A percentile compares a stretch with the other conserved stretches of the same genome.
These are phyloP conservation scores for Gardenia jasminoides DNA, from an alignment of 257 asterid species.

Conservation along the genomic window DNA sequence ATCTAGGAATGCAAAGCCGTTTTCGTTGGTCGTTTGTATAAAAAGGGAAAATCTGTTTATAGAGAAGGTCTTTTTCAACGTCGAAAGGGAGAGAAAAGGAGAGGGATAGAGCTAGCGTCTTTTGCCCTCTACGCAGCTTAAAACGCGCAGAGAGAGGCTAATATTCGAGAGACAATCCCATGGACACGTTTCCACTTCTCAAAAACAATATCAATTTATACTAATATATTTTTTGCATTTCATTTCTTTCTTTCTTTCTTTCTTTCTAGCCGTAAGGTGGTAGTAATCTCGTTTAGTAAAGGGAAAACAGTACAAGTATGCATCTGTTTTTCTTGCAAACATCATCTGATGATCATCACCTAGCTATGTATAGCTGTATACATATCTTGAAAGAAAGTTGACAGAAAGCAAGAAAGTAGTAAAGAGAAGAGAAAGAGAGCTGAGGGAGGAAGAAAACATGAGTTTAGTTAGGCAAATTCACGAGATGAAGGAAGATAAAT, in stretches of 20 bases:
- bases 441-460: constrained; percentile 33
- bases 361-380: background rate
- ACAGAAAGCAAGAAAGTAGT: constrained; percentile 10
- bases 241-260: background rate
- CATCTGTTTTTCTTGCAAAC: constrained; percentile 2
- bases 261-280: background rate
- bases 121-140: constrained; percentile 56
- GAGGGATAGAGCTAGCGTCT: constrained; percentile 37
- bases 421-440: background rate
- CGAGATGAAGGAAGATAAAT: constrained; percentile 59
- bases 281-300: constrained; percentile 5
- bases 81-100: constrained; percentile 36
- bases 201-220: background rate
- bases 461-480: constrained; percentile 55
- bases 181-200: constrained; percentile 36
- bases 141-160: constrained; percentile 43
- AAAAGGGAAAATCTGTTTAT: constrained; percentile 30
- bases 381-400: constrained; percentile 1
- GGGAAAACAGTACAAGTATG: background rate
- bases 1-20: constrained; percentile 27
- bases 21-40: constrained; percentile 20
- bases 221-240: background rate
- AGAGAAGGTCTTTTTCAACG: constrained; percentile 37
- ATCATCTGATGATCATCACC: background rate
- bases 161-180: constrained; percentile 19